A percentile compares a stretch with the other conserved stretches of the same genome.
These are phyloP conservation scores for Oryza australiensis DNA, from an alignment of 176 grass and related monocot genomes.

Conservation along the genomic window DNA sequence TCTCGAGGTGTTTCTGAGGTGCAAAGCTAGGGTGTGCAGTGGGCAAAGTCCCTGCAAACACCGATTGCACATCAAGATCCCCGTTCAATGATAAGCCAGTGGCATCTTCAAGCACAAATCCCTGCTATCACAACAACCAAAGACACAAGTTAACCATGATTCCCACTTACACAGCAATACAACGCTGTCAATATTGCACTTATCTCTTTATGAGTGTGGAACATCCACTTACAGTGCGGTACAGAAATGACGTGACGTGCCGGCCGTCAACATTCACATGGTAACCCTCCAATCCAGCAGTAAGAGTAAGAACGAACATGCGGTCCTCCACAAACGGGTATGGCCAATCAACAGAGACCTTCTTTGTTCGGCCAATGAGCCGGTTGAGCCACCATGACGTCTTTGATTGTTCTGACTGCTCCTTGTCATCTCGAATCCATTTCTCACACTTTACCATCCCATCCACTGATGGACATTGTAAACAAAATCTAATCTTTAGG, in stretches of 20 bases:
- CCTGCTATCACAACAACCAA: conserved; percentile 52
- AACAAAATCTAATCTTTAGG: conserved; percentile 25
- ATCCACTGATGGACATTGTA: conserved; percentile 62
- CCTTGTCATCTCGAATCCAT: conserved; percentile 78
- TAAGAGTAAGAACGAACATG: conserved; percentile 90
- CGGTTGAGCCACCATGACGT: conserved; percentile 84
- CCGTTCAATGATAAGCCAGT: conserved; percentile 94
- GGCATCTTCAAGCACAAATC: conserved; percentile 91
- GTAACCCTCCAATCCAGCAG: conserved; percentile 91
- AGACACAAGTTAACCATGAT: conserved; percentile 28
- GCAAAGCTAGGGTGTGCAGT: conserved; percentile 78
- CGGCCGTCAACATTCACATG: conserved; percentile 89
- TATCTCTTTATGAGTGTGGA: background rate
- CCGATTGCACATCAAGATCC: conserved; percentile 80
- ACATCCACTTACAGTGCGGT: conserved; percentile 68
- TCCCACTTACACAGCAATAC: background rate
- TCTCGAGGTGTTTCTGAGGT: conserved; percentile 80
- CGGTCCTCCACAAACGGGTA: conserved; percentile 86
- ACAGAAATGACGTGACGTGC: conserved; percentile 89
- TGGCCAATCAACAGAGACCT: conserved; percentile 77
- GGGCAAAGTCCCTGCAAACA: conserved; percentile 83
- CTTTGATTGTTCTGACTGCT: conserved; percentile 60
- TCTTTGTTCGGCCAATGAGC: conserved; percentile 77
- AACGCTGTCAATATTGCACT: background rate
- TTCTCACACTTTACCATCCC: conserved; percentile 86